Evolutionary conservation across 257 asterid genomes (phyloP).

Genomic region (Cinchona pubescens): DNA sequence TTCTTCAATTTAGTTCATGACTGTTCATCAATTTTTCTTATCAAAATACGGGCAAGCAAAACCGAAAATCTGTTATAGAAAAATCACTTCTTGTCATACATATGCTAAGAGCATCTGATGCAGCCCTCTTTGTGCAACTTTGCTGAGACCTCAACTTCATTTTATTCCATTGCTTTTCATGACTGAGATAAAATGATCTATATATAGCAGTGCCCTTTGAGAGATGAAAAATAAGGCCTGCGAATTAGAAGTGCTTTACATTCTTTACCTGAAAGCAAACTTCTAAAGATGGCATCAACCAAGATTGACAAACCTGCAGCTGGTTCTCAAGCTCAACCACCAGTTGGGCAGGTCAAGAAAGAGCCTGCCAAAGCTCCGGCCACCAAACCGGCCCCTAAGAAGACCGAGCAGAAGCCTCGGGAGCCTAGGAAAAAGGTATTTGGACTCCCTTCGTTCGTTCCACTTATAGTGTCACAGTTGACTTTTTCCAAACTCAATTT

Average conservation of each 20-base stretch:
- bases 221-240: not conserved
- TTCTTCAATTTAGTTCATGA: not conserved
- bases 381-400: slow-evolving; percentile 29
- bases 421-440: slow-evolving; percentile 36
- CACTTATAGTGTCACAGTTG: no score
- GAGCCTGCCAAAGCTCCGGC: slow-evolving; percentile 27
- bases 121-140: not conserved
- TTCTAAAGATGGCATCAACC: slow-evolving; percentile 28
- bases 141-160: slow-evolving; percentile 5
- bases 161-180: slow-evolving; percentile 7
- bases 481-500: no score
- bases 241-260: slow-evolving; percentile 7
- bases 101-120: slow-evolving; percentile 20
- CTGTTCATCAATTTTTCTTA: not conserved
- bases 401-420: slow-evolving; percentile 33
- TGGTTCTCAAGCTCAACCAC: slow-evolving; percentile 30
- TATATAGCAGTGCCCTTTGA: slow-evolving; percentile 15
- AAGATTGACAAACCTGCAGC: slow-evolving; percentile 30
- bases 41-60: not conserved
- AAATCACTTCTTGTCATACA: not conserved
- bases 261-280: not conserved
- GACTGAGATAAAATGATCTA: slow-evolving; percentile 7
- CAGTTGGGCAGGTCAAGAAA: slow-evolving; percentile 23
- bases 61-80: not conserved
- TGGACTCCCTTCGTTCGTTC: no score